Evolutionary conservation across 441 rosid genomes (phyloP), one percentile per base, ranked within the genome.

Genomic region (Omphalea diandra): DNA sequence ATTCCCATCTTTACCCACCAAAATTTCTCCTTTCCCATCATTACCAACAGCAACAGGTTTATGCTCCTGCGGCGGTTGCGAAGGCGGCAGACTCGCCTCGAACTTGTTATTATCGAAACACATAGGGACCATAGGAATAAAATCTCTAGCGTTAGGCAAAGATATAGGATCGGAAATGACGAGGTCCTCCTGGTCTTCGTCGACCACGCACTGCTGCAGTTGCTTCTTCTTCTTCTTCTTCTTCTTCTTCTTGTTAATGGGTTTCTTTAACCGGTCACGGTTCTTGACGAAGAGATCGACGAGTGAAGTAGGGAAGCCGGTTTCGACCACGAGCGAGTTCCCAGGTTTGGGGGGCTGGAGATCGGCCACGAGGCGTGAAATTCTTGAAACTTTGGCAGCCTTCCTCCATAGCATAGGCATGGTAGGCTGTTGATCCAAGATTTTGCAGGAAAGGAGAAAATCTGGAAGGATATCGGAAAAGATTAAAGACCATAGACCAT

Each of bases 361-460:
- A 94, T 73, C 93, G 80, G 57, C 89, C 20, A 91, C 83, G 35
- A 91, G 59, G 53, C 88, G 86, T 14, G 95, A 86, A 67, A 90
- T 76, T 75, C 90, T 83, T 63, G 84, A 66, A 29, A 79, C 80
- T 68, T 69, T 86, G 12, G n/a, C n/a, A n/a, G 75, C 8, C 71
- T 85, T 94, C 72, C 87, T 94, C 97, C 97, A 90, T 58, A 88
- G 93, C 35, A 90, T 72, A 74, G 88, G 92, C 98, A 94, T 94
- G 70, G 10, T 66, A n/a, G n/a, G n/a, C n/a, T n/a, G n/a, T n/a
- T n/a, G n/a, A n/a, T n/a, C n/a, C n/a, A n/a, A n/a, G n/a, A n/a
- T n/a, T n/a, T n/a, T n/a, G n/a, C n/a, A n/a, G n/a, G n/a, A n/a
- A n/a, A n/a, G n/a, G n/a, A n/a, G n/a, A n/a, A n/a, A n/a, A n/a